Conservation (phyloP, 345 rosid species). For the Salix dunnii region DNA sequence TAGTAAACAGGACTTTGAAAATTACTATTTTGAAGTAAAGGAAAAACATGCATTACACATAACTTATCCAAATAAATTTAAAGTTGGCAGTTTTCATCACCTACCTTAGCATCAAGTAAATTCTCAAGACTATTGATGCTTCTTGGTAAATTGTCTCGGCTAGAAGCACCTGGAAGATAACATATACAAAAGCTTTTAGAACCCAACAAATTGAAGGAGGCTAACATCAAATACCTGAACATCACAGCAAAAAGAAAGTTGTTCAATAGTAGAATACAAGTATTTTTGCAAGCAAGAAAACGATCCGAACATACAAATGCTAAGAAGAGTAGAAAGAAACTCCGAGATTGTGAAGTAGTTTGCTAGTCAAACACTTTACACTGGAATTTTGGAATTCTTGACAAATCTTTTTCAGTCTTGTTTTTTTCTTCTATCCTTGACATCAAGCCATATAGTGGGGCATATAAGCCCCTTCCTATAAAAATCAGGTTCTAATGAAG, state of each 20-base stretch:
- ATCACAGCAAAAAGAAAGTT: background rate
- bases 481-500: background rate
- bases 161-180: constrained; percentile 71
- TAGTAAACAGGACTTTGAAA: background rate
- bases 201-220: background rate
- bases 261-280: background rate
- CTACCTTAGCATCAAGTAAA: constrained; percentile 90
- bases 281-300: too few relatives aligned
- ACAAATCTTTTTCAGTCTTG: background rate
- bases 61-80: constrained; percentile 16
- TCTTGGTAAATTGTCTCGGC: constrained; percentile 55
- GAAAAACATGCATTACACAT: constrained; percentile 2
- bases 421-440: too few relatives aligned
- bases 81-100: constrained; percentile 18
- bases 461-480: background rate
- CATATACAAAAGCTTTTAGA: constrained; percentile 12
- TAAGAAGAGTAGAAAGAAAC: too few relatives aligned
- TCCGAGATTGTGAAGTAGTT: too few relatives aligned
- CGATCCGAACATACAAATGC: too few relatives aligned
- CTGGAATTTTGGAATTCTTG: background rate
- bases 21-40: background rate
- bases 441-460: background rate
- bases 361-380: background rate
- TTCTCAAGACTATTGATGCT: constrained; percentile 87
- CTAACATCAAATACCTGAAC: background rate